Base-by-base conservation (phyloP, 2,329 filamentous ascomycete genomes). In the Lasiodiplodia theobromae region DNA sequence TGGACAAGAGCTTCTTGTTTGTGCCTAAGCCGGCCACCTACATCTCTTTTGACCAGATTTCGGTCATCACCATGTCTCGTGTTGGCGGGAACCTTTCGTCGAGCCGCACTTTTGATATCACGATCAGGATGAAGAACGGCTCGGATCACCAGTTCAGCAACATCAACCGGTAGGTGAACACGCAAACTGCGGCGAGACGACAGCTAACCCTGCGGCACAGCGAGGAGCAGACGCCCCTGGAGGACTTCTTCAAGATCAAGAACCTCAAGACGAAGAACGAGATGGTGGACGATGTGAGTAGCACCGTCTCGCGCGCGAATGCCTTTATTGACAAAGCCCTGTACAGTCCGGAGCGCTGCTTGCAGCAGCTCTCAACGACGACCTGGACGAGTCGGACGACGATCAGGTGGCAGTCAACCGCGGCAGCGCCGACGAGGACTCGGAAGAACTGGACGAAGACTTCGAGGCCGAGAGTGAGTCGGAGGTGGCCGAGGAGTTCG, bases 1-100 rank as follows among this genome's bases (percentile, higher is more conserved):
- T 99, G 73, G 96, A 99, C 82, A 97, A 97, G 83, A 95, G 94
- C 8, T 97, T 99, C 81, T 96, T 99, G 88, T 99, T 99, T 79
- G 96, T 99, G 18, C 96, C 96, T 38, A 99, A 99, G 83, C 96
- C 96, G 1, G 94, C 96, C 18, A 97, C 95, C 1, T 99, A 98
- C 82, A 95, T 99, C 70, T 92, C 93, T 70, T 96, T 97, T 82
- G 96, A 99, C 76, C 93, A 97, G 76, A 92, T 96, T 44, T 88
- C 92, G 64, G 92, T 92, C 63, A 91, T 99, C 72, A 97, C 94
- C 44, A 97, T 99, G 86, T 97, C 94, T 34, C 93, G 96, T 77
- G 94, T 99, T 54, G 94, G 94, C 70, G 96, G 96, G 69, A 94
- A 95, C 67, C 91, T 98, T 70, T 97, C 95, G 64, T 93, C 96